Base-by-base conservation (phyloP, 1,139 yeast species). In the Yamadazyma trypodendri region DNA sequence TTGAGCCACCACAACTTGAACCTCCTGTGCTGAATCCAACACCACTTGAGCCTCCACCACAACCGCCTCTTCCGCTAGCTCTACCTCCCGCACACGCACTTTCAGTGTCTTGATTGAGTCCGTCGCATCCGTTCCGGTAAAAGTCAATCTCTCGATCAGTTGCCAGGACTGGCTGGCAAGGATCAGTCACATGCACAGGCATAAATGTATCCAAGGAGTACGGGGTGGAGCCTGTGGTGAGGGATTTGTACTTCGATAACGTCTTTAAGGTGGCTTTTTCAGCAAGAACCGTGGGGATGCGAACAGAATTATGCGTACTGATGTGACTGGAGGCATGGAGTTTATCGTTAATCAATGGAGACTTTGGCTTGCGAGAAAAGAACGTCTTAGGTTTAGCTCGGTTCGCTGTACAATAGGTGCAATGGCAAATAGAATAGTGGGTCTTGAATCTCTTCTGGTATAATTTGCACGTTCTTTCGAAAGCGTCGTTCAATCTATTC, bases 341-440 rank as follows among this genome's bases (percentile, higher is more conserved):
- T 11, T 24, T 12, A 6, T 22, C 9, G 5, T 31, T 27, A 2
- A 35, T 12, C 6, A 21, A 22, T 16, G 39, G 36, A 3, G 15
- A 17, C 18, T 37, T 38, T 28, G 27, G 24, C 20, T 32, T 31
- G 10, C 14, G 22, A 8, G 24, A 14, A 25, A 38, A 25, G 7
- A 31, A 23, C n/a, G 23, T 32, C 22, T 27, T 35, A 13, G 23
- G 30, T 18, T 27, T 35, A 13, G 3, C 35, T 15, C 38, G 22
- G 28, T 42, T 31, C n/a, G n/a, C 1, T 2, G 38, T 28, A 35
- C 48, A 46, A 35, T 37, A 45, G 8, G 14, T 13, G 28, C 50
- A 46, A 21, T 29, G 28, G 24, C 50, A 46, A 16, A 43, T 34
- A 5, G 48, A 36, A 29, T 53, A 53, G n/a, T 48, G 50, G 12